A percentile compares a stretch with the other conserved stretches of the same genome.
Conservation (phyloP, 257 asterid genomes). For the Buddleja alternifolia region DNA sequence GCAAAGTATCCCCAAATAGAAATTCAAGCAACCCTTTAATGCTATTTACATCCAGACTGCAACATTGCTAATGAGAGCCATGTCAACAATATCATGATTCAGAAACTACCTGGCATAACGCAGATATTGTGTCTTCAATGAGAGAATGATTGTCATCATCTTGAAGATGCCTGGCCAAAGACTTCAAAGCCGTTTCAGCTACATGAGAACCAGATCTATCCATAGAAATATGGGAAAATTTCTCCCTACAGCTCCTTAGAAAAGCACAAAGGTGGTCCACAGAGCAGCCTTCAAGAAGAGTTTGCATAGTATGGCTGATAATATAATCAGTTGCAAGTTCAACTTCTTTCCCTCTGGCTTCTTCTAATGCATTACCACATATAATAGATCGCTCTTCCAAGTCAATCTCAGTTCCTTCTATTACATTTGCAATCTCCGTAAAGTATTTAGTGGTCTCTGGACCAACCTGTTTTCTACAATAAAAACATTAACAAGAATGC, state of each 20-base stretch:
- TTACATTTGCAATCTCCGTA: conserved; percentile 75
- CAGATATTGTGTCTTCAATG: conserved; percentile 59
- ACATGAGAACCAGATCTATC: conserved; percentile 98
- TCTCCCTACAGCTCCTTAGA: conserved; percentile 55
- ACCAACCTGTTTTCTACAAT: conserved; percentile 70
- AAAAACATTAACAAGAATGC: background rate
- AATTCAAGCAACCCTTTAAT: background rate
- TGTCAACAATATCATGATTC: background rate
- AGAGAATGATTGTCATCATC: conserved; percentile 58
- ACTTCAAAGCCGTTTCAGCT: conserved; percentile 87
- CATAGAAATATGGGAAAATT: conserved; percentile 62
- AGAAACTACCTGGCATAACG: conserved; percentile 64
- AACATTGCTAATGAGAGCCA: conserved; percentile 3
- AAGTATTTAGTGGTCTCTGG: no score
- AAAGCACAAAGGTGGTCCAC: no score
- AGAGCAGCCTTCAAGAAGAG: no score
- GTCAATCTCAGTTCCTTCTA: conserved; percentile 78
- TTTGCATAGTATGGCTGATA: no score
- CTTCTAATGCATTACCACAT: no score
- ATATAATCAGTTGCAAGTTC: no score
- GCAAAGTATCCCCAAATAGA: background rate
- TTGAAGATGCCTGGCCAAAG: conserved; percentile 75
- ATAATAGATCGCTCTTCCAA: conserved; percentile 70
- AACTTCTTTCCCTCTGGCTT: no score
- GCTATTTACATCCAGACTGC: background rate